These are phyloP conservation scores for Aciculosporium take DNA, from an alignment of 2,329 filamentous ascomycete species.

Conservation along the genomic window DNA sequence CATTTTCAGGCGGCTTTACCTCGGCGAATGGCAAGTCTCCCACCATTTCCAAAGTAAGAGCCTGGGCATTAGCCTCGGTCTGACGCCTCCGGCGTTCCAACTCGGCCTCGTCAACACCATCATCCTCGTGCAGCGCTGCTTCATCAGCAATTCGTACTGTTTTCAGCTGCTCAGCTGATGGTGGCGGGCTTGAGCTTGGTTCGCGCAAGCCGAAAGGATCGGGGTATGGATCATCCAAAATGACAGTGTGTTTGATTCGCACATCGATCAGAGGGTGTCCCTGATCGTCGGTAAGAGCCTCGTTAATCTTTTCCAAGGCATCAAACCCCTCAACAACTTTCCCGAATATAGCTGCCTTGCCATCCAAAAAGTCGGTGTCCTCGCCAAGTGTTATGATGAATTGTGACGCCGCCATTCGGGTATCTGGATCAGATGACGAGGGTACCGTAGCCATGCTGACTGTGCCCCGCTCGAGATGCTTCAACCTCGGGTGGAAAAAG, in stretches of 20 bases:
- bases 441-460: slow-evolving; percentile 96
- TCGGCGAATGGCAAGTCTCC: slow-evolving; percentile 95
- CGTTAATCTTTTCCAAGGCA: slow-evolving; percentile 83
- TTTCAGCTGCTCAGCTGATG: slow-evolving; percentile 71
- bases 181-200: slow-evolving; percentile 65
- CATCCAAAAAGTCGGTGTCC: slow-evolving; percentile 78
- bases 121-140: slow-evolving; percentile 62
- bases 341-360: slow-evolving; percentile 88
- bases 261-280: slow-evolving; percentile 88
- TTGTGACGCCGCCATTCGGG: slow-evolving; percentile 73
- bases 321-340: slow-evolving; percentile 95
- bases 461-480: slow-evolving; percentile 77
- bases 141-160: slow-evolving; percentile 88
- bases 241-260: slow-evolving; percentile 78
- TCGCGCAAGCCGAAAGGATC: slow-evolving; percentile 66
- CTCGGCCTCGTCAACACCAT: slow-evolving; percentile 59
- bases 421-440: slow-evolving; percentile 60
- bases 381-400: slow-evolving; percentile 89
- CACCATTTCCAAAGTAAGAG: slow-evolving; percentile 92
- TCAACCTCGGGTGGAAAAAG: slow-evolving; percentile 75
- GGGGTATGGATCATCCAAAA: slow-evolving; percentile 83
- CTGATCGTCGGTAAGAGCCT: slow-evolving; percentile 71
- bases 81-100: slow-evolving; percentile 69
- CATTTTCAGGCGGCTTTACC: slow-evolving; percentile 92
- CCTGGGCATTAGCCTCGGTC: slow-evolving; percentile 83